These are phyloP conservation scores for Gossypium australe DNA, from an alignment of 345 rosid genomes.

Conservation along the genomic window DNA sequence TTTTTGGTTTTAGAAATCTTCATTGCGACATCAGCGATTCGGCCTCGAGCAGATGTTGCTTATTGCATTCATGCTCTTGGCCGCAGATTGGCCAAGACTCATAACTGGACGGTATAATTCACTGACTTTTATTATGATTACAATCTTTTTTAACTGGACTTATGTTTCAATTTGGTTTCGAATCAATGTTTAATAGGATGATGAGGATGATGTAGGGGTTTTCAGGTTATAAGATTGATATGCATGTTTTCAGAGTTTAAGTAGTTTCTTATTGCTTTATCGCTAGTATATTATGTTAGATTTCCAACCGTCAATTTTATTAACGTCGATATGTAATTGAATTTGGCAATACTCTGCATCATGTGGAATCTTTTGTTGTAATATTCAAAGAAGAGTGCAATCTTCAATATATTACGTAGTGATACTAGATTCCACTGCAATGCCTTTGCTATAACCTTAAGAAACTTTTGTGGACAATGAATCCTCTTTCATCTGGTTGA, in stretches of 20 bases:
- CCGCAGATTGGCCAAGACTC: constrained; percentile 67
- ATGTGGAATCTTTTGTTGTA: not conserved
- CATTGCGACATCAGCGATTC: constrained; percentile 52
- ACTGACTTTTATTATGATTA: not conserved
- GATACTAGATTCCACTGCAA: not conserved
- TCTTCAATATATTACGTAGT: not conserved
- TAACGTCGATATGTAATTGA: not conserved
- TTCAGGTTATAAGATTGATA: not conserved
- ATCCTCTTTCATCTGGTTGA: not conserved
- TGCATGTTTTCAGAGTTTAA: not conserved
- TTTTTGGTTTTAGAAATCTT: constrained; percentile 43
- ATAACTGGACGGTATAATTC: constrained; percentile 64
- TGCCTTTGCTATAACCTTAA: not conserved
- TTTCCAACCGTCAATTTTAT: not conserved
- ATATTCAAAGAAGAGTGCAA: not conserved
- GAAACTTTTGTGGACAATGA: not conserved
- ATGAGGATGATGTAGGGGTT: not conserved
- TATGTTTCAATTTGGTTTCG: not conserved
- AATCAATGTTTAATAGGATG: not conserved
- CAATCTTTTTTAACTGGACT: not conserved
- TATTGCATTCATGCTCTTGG: constrained; percentile 66
- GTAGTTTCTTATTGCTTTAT: not conserved
- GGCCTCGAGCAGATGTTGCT: constrained; percentile 78
- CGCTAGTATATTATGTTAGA: not conserved
- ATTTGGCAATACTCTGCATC: not conserved